Evolutionary conservation across 2,329 filamentous ascomycete genomes (phyloP).

Genomic region (Boeremia lycopersici): DNA sequence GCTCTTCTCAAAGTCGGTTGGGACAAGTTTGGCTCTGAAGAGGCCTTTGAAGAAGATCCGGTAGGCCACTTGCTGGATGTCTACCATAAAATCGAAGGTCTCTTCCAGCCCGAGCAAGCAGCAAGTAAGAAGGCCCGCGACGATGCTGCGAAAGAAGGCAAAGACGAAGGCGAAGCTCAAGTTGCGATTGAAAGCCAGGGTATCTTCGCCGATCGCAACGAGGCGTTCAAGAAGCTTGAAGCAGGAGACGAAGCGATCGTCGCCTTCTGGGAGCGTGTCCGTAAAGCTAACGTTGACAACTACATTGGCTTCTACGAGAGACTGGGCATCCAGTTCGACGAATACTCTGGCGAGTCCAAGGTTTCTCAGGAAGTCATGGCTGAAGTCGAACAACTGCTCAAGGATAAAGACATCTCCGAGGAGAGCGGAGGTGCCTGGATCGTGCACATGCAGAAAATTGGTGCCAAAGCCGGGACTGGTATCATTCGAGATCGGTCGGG

Average conservation of each 20-base stretch:
- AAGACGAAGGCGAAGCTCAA: constrained; percentile 47
- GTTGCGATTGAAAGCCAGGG: constrained; percentile 39
- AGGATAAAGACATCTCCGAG: constrained; percentile 68
- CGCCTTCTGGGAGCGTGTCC: constrained; percentile 68
- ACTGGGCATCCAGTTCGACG: constrained; percentile 73
- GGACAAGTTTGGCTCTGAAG: constrained; percentile 69
- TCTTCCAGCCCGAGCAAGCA: constrained; percentile 65
- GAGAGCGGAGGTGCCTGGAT: constrained; percentile 75
- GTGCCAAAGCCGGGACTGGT: constrained; percentile 72
- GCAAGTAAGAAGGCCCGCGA: constrained; percentile 60
- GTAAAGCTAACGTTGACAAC: constrained; percentile 69
- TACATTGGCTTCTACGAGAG: constrained; percentile 73
- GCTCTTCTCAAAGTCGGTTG: constrained; percentile 69
- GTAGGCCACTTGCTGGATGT: constrained; percentile 74
- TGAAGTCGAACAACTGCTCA: constrained; percentile 65
- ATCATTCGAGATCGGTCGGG: constrained; percentile 76
- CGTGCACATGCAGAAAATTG: constrained; percentile 72
- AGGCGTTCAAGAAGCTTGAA: constrained; percentile 75
- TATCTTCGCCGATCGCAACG: constrained; percentile 41
- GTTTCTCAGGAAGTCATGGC: constrained; percentile 72
- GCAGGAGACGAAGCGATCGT: constrained; percentile 67
- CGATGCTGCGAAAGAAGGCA: constrained; percentile 57
- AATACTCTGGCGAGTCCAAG: constrained; percentile 76
- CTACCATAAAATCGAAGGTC: constrained; percentile 68
- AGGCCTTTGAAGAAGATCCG: constrained; percentile 66